Evolutionary conservation across 1,139 yeast genomes (phyloP), one percentile per base, ranked within the genome.

Genomic region (Geotrichum australiense): DNA sequence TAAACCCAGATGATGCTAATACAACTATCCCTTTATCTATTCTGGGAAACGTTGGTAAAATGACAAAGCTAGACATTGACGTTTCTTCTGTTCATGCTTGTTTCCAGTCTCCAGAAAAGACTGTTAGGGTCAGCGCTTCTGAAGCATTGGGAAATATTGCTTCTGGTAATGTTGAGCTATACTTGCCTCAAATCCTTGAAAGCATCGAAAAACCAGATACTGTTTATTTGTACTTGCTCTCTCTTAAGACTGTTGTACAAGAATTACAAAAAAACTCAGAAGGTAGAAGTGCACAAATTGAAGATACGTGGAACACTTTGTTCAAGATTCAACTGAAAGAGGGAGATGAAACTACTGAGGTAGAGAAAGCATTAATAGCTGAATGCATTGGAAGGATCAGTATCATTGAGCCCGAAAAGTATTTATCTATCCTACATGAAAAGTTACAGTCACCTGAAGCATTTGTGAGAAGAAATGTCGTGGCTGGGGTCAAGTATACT

Each of bases 131-230:
- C 16, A 73, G 74, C 5, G 69, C 79, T 1, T 73, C 82, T 0
- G 68, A 69, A 36, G 67, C 82, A 0, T 59, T 78, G 29, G 82
- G 85, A 1, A 66, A 71, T 11, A 56, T 74, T 22, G 66, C 71
- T 5, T 62, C 70, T 8, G 61, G 62, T 24, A 64, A 72, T 47
- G 51, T 68, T 5, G 53, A 56, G 1, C 50, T 48, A 2, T 65
- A 70, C 46, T 53, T 74, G 18, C 59, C 63, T 1, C 50, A 49
- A 3, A 54, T 73, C 33, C 47, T 73, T 20, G 41, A 46, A 1
- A 52, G 58, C 29, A 52, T 70, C 27, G 46, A 45, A 10, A 15
- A 29, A 3, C 25, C 19, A 6, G 46, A 52, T 7, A 48, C 61
- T n/a, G 58, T 63, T 19, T 54, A 61, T 18, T 54, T 68, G 26